These are phyloP conservation scores for Pyracantha coccinea DNA, from an alignment of 331 rosid species.

Conservation along the genomic window DNA sequence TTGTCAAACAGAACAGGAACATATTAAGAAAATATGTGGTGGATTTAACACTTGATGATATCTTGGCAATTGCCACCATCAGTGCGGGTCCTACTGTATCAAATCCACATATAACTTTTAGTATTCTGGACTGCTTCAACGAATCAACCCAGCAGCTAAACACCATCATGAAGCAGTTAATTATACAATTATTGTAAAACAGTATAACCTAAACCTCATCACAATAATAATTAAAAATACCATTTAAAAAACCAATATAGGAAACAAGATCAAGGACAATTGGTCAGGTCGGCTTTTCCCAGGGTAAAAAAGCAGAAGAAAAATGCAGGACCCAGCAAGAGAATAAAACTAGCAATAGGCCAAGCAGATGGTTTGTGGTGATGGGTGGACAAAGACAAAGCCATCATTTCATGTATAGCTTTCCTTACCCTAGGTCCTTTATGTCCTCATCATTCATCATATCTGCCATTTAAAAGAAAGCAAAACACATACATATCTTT, in stretches of 20 bases:
- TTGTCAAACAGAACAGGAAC: neutral
- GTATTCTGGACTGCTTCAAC: constrained; percentile 39
- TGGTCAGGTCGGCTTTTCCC: neutral
- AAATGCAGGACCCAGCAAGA: neutral
- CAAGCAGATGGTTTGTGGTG: constrained; percentile 29
- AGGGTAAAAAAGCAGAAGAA: neutral
- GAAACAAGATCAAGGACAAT: neutral
- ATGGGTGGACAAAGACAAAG: constrained; percentile 28
- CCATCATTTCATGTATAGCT: constrained; percentile 45
- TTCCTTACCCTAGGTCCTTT: constrained; percentile 45
- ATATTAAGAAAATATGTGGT: neutral
- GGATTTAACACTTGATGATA: constrained; percentile 15
- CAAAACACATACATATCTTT: neutral
- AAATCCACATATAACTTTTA: constrained; percentile 17
- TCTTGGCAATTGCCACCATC: constrained; percentile 22
- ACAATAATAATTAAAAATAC: neutral
- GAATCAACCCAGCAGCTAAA: constrained; percentile 35
- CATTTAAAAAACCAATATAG: neutral
- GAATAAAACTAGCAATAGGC: constrained; percentile 25
- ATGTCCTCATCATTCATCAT: constrained; percentile 78
- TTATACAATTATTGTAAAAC: constrained; percentile 27
- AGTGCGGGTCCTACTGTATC: constrained; percentile 25
- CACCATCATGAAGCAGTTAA: constrained; percentile 32
- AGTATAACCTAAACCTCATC: constrained; percentile 23
- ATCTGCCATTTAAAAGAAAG: constrained; percentile 15